Base-by-base conservation (phyloP, 2,329 filamentous ascomycete species). In the Hortaea sp. region DNA sequence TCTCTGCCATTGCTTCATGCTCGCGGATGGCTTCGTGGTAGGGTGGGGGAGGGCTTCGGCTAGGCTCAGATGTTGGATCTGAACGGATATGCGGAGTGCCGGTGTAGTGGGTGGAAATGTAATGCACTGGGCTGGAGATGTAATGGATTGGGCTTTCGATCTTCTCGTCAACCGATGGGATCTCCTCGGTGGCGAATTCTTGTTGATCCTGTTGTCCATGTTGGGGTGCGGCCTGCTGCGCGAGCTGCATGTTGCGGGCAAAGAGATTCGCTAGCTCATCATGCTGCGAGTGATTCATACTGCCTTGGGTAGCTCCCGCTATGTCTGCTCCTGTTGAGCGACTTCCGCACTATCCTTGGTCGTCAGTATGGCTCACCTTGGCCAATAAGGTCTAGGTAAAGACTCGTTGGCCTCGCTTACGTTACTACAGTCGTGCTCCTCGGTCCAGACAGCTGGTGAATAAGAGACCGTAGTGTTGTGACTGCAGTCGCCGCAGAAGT, bases 261-360 rank as follows among this genome's bases (percentile, higher is more conserved):
- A 95, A 88, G 58, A 94, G 80, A 49, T 77, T 72, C n/a, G 83
- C 77, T 32, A 95, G 82, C 56, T 94, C 88, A 53, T 94, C 85
- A 62, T 89, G 81, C 58, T 81, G 76, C 1, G 37, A 35, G 20
- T 48, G 35, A 34, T 50, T 49, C 52, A 54, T 54, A 51, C 11
- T 53, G 44, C 42, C 39, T 68, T 72, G 60, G 64, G 57, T 54
- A 67, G 68, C 53, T 67, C 52, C 57, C 67, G 68, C 49, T 64
- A 66, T 46, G 64, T 59, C 66, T 70, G 73, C 65, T 34, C 69
- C 69, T 13, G 53, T 57, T 38, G 65, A 67, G 45, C 63, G 58
- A 34, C 60, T 57, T 48, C 68, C 68, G 59, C 69, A 72, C 70
- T 73, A 65, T 20, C 4, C 20, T 20, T 20, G 4, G 20, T 20